Conservation (phyloP, 2,329 filamentous ascomycete genomes). For the Claviceps lovelessii region DNA sequence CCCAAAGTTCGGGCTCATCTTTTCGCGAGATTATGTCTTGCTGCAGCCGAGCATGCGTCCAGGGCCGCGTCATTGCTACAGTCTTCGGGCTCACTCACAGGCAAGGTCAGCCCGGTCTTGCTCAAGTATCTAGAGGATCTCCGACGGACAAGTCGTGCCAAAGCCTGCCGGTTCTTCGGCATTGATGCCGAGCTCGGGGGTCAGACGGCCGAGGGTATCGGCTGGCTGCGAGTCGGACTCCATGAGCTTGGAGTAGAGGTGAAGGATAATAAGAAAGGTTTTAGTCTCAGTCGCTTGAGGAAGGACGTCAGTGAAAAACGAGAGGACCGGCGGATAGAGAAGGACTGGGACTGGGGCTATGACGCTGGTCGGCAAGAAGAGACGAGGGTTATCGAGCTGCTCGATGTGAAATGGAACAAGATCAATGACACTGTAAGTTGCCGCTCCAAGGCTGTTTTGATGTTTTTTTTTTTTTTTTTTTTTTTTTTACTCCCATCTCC, state of each 20-base stretch:
- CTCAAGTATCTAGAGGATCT: slow-evolving; percentile 64
- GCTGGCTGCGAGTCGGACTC: slow-evolving; percentile 68
- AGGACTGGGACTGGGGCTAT: slow-evolving; percentile 57
- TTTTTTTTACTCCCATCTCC: neutral
- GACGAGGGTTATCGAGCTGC: slow-evolving; percentile 67
- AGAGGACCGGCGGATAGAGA: slow-evolving; percentile 68
- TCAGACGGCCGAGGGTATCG: slow-evolving; percentile 70
- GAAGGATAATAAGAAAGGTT: slow-evolving; percentile 36
- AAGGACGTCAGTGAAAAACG: slow-evolving; percentile 62
- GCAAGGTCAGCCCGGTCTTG: slow-evolving; percentile 50
- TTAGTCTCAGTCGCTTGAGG: slow-evolving; percentile 49
- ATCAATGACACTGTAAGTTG: slow-evolving; percentile 73
- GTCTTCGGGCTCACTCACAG: slow-evolving; percentile 19
- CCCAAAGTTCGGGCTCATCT: slow-evolving; percentile 79
- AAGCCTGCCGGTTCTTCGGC: slow-evolving; percentile 79
- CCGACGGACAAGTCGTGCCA: slow-evolving; percentile 59
- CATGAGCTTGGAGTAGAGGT: slow-evolving; percentile 56
- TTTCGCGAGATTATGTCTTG: slow-evolving; percentile 75
- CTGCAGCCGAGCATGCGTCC: slow-evolving; percentile 74
- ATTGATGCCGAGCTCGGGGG: slow-evolving; percentile 76
- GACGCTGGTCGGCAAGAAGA: slow-evolving; percentile 82
- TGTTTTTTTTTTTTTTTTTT: neutral
- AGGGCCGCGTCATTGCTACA: slow-evolving; percentile 46
- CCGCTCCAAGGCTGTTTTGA: neutral
- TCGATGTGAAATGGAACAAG: slow-evolving; percentile 80